A percentile compares a stretch with the other conserved stretches of the same genome.
Conservation (phyloP, 768 basidiomycete genomes). For the Boletus barrowsii region DNA sequence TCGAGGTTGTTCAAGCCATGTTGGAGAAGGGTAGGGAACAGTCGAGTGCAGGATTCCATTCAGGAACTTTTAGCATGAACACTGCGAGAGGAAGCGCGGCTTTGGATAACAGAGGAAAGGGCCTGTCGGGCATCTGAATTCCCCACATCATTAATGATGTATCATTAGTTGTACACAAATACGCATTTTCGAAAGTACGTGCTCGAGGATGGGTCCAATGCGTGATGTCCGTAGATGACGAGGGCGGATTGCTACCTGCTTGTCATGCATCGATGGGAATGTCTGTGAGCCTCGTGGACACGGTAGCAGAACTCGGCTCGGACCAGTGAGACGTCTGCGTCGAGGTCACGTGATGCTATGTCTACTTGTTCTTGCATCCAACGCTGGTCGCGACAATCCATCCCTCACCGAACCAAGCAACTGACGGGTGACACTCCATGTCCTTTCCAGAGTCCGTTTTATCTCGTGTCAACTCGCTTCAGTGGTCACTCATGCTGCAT, state of each 20-base stretch:
- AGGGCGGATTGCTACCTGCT: too few species aligned
- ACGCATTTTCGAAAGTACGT: background rate
- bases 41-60: conserved; percentile 43
- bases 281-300: too few species aligned
- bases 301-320: too few species aligned
- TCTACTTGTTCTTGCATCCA: conserved; percentile 9
- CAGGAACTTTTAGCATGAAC: conserved; percentile 15
- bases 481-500: background rate
- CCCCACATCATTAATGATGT: conserved; percentile 3
- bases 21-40: conserved; percentile 65
- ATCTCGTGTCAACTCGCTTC: background rate
- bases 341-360: conserved; percentile 9
- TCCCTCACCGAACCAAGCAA: background rate
- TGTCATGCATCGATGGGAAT: too few species aligned
- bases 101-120: conserved; percentile 42
- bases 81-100: conserved; percentile 33
- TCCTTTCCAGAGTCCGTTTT: conserved; percentile 28
- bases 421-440: background rate
- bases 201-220: too few species aligned
- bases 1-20: conserved; percentile 57
- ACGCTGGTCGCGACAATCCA: conserved; percentile 7
- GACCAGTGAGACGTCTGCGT: too few species aligned
- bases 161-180: conserved; percentile 13
- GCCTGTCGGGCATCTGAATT: conserved; percentile 34
- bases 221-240: too few species aligned